Evolutionary conservation across 2,329 filamentous ascomycete species (phyloP).

Genomic region (Cercospora brassicicola): DNA sequence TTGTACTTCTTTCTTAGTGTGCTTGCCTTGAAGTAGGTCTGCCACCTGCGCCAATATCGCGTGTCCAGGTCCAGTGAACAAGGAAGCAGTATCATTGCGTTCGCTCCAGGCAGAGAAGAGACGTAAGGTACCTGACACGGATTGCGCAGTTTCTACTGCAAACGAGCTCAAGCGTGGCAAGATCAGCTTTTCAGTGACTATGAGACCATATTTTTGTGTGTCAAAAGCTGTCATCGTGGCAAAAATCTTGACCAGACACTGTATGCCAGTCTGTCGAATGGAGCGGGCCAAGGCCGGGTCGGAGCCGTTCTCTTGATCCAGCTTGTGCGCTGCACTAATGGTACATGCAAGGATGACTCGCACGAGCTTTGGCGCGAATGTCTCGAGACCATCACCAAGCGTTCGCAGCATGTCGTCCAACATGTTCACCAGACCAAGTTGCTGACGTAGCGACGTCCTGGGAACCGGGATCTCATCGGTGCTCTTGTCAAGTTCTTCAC

Average conservation of each 20-base stretch:
- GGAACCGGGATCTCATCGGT: not conserved
- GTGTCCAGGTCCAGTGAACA: constrained; percentile 64
- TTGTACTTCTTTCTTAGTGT: constrained; percentile 83
- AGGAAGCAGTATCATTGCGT: constrained; percentile 63
- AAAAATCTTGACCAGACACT: constrained; percentile 79
- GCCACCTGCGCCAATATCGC: constrained; percentile 68
- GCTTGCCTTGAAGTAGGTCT: constrained; percentile 68
- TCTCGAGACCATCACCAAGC: constrained; percentile 69
- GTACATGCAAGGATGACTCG: constrained; percentile 78
- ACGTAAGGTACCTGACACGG: constrained; percentile 77
- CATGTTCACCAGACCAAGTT: constrained; percentile 91
- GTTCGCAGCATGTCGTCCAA: constrained; percentile 81
- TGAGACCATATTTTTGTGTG: constrained; percentile 69
- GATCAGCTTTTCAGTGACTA: constrained; percentile 73
- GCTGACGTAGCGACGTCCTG: constrained; percentile 60
- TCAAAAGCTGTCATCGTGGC: constrained; percentile 68
- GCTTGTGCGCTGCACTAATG: constrained; percentile 43
- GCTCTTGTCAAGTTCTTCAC: constrained; percentile 44
- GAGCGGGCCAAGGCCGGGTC: constrained; percentile 62
- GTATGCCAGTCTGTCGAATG: constrained; percentile 71
- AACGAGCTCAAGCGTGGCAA: constrained; percentile 75
- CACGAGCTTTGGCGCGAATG: constrained; percentile 68
- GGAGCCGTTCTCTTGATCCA: constrained; percentile 33
- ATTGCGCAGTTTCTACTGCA: constrained; percentile 81
- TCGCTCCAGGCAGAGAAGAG: constrained; percentile 80